phyloP scores from a whole-genome alignment of 2,329 filamentous ascomycete species.

The Xylaria sp. region DNA sequence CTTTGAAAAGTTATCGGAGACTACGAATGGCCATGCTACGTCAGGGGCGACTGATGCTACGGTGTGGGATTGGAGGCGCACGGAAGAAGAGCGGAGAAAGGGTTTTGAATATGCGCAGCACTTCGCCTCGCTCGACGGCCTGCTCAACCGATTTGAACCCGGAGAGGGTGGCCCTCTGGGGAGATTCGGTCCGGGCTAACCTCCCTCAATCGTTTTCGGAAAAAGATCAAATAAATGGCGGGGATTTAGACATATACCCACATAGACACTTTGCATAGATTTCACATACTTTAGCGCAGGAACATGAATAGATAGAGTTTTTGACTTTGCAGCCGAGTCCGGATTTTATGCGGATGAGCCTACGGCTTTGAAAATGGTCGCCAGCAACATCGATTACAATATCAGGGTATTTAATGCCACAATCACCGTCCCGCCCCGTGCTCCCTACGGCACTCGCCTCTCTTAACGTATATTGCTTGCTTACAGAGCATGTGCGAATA shows the following conservation, averaged over 20 bases:
- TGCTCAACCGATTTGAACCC: conserved; percentile 63
- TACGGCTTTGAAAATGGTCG: background rate
- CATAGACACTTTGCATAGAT: conserved; percentile 22
- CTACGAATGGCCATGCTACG: conserved; percentile 51
- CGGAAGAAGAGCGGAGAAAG: conserved; percentile 64
- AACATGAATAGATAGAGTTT: conserved; percentile 19
- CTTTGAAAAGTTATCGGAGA: conserved; percentile 30
- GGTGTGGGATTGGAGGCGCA: conserved; percentile 67
- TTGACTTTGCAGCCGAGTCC: background rate
- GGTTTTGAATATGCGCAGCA: conserved; percentile 66
- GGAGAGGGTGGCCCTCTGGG: conserved; percentile 63
- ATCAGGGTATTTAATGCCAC: conserved; percentile 5
- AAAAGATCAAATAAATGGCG: conserved; percentile 14
- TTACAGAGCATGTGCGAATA: conserved; percentile 49
- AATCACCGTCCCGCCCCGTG: background rate
- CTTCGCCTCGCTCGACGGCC: conserved; percentile 66
- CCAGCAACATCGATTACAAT: background rate
- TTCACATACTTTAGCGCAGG: background rate
- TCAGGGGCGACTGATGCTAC: conserved; percentile 49
- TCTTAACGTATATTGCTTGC: background rate
- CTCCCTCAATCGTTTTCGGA: background rate
- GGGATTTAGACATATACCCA: conserved; percentile 24
- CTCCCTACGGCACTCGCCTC: background rate
- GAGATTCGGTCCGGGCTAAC: conserved; percentile 56
- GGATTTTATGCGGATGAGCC: background rate